phyloP scores from a whole-genome alignment of 768 basidiomycete genomes.

The Russula vinacea region DNA sequence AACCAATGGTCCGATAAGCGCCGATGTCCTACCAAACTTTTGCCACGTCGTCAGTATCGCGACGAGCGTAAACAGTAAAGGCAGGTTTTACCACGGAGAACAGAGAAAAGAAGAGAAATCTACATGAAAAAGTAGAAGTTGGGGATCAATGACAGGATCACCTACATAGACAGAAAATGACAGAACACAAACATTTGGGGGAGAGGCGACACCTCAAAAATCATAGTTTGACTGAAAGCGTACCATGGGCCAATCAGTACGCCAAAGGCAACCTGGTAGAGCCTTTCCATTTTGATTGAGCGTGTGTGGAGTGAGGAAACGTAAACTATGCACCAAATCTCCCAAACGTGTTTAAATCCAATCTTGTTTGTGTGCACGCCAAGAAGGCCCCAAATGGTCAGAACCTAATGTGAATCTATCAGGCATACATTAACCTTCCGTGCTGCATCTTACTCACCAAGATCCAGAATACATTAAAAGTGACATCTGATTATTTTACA shows the following conservation, averaged over 20 bases:
- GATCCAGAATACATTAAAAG: conserved; percentile 71
- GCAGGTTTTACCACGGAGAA: conserved; percentile 55
- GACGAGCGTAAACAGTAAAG: background rate
- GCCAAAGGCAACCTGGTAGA: conserved; percentile 68
- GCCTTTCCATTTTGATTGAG: conserved; percentile 41
- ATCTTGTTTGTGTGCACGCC: conserved; percentile 72
- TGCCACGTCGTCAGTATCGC: background rate
- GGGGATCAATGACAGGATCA: too few species aligned
- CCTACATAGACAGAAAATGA: background rate
- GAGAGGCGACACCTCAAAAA: conserved; percentile 69
- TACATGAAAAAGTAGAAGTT: conserved; percentile 20
- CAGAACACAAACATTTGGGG: conserved; percentile 58
- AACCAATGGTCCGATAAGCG: conserved; percentile 72
- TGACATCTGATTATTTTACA: conserved; percentile 56
- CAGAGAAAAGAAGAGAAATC: conserved; percentile 49
- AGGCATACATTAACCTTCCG: background rate
- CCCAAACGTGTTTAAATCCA: conserved; percentile 83
- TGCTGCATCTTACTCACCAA: conserved; percentile 41
- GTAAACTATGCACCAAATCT: conserved; percentile 52
- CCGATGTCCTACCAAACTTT: conserved; percentile 69
- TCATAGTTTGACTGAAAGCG: conserved; percentile 81
- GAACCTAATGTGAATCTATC: conserved; percentile 40
- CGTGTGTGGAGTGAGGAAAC: background rate
- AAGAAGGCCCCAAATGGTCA: conserved; percentile 72
- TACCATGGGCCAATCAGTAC: conserved; percentile 78